Evolutionary conservation across 352 stramenopile species (phyloP).

Genomic region (Pythium chondricola): DNA sequence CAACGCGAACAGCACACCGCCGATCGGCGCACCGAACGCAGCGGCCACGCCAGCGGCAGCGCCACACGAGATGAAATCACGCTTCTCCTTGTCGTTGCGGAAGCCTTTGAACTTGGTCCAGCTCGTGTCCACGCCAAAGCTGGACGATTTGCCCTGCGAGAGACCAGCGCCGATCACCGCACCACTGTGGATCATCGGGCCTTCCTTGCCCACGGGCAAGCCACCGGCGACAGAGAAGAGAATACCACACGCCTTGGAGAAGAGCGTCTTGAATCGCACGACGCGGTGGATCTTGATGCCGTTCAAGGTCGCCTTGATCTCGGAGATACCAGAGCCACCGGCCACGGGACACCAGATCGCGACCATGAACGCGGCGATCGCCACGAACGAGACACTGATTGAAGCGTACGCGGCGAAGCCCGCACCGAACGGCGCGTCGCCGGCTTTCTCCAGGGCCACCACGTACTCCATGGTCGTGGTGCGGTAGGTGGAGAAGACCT

Average conservation of each 20-base stretch:
- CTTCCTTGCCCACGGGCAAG: slow-evolving; percentile 83
- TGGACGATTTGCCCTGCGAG: slow-evolving; percentile 90
- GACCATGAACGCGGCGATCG: slow-evolving; percentile 87
- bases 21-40: slow-evolving; percentile 97
- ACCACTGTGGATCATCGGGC: slow-evolving; percentile 88
- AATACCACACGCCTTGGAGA: slow-evolving; percentile 93
- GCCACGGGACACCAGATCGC: slow-evolving; percentile 93
- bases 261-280: slow-evolving; percentile 93
- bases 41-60: slow-evolving; percentile 95
- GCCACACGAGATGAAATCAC: slow-evolving; percentile 97
- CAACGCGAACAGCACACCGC: slow-evolving; percentile 96
- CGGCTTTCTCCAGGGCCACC: slow-evolving; percentile 47
- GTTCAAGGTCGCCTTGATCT: slow-evolving; percentile 99
- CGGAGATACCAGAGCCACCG: slow-evolving; percentile 93
- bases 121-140: slow-evolving; percentile 83
- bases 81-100: slow-evolving; percentile 93
- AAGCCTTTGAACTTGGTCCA: slow-evolving; percentile 91
- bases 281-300: slow-evolving; percentile 96
- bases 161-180: slow-evolving; percentile 94
- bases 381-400: slow-evolving; percentile 91
- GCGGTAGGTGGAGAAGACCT: slow-evolving; percentile 82
- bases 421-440: slow-evolving; percentile 41
- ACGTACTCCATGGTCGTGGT: slow-evolving; percentile 86
- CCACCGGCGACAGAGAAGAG: slow-evolving; percentile 77
- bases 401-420: slow-evolving; percentile 89